These are phyloP conservation scores for Amylocarpus encephaloides DNA, from an alignment of 2,329 filamentous ascomycete species.

Conservation along the genomic window DNA sequence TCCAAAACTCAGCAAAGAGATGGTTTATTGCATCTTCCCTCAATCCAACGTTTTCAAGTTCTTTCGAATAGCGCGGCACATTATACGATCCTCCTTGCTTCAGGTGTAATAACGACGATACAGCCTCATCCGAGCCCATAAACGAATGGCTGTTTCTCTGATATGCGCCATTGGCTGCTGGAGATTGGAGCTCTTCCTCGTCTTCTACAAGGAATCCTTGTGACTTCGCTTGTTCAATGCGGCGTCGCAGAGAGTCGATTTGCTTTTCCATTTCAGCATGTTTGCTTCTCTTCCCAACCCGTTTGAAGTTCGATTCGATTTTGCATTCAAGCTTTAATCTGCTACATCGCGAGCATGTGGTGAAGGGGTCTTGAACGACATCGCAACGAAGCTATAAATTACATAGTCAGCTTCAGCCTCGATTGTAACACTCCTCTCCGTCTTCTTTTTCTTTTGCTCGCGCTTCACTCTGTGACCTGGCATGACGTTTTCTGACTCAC, in stretches of 20 bases:
- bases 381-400: conserved; percentile 68
- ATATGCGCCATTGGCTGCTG: conserved; percentile 50
- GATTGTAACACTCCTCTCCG: background rate
- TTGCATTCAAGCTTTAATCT: conserved; percentile 77
- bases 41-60: conserved; percentile 55
- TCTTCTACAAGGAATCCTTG: conserved; percentile 51
- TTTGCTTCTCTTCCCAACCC: conserved; percentile 73
- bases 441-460: too few relatives aligned
- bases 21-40: conserved; percentile 56
- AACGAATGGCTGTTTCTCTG: conserved; percentile 54
- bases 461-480: background rate
- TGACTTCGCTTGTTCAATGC: conserved; percentile 51
- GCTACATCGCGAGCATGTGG: conserved; percentile 69
- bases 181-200: conserved; percentile 53
- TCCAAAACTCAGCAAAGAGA: conserved; percentile 70
- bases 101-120: conserved; percentile 59
- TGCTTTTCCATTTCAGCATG: conserved; percentile 84
- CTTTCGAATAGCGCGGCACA: conserved; percentile 29
- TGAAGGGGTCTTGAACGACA: conserved; percentile 74
- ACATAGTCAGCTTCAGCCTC: conserved; percentile 11
- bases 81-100: conserved; percentile 55
- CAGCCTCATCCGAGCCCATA: conserved; percentile 63
- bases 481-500: conserved; percentile 42
- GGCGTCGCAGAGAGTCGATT: conserved; percentile 61
- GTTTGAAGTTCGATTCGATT: conserved; percentile 84